Percentiles rank a stretch among this genome's conserved stretches.
Evolutionary conservation across 2,329 filamentous ascomycete genomes (phyloP).

Genomic region (Plectosphaerella plurivora): DNA sequence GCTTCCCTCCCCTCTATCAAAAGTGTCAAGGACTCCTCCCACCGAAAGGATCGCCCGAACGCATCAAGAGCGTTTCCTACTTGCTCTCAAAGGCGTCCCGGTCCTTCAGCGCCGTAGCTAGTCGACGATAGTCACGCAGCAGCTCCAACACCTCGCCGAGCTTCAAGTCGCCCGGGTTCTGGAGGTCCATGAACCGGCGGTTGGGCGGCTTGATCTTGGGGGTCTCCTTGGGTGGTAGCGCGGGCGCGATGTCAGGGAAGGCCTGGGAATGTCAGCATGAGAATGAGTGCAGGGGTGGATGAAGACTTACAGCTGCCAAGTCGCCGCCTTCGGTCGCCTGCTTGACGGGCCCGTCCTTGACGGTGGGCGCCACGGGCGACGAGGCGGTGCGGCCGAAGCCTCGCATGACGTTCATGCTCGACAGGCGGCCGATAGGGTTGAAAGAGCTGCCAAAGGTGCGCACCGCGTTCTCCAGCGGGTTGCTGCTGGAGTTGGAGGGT

Average conservation of each 20-base stretch:
- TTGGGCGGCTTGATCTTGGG: constrained; percentile 62
- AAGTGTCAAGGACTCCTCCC: too few species aligned
- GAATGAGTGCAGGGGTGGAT: background rate
- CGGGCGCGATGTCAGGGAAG: constrained; percentile 55
- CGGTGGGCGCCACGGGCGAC: constrained; percentile 28
- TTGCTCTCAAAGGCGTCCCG: constrained; percentile 50
- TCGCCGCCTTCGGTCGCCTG: constrained; percentile 46
- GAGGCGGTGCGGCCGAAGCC: constrained; percentile 62
- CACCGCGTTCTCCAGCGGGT: constrained; percentile 65
- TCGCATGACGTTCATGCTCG: constrained; percentile 68
- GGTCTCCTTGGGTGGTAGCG: constrained; percentile 49
- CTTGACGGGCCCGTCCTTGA: constrained; percentile 26
- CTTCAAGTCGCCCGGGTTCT: constrained; percentile 65
- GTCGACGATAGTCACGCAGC: constrained; percentile 68
- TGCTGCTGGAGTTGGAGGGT: background rate
- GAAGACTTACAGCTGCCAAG: constrained; percentile 46
- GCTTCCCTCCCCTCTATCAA: too few species aligned
- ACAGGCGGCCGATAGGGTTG: constrained; percentile 77
- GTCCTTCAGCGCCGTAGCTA: constrained; percentile 62
- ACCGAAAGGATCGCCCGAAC: too few species aligned
- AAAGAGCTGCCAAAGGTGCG: constrained; percentile 74
- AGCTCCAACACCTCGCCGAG: constrained; percentile 71
- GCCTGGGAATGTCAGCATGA: constrained; percentile 33
- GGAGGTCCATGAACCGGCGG: constrained; percentile 67
- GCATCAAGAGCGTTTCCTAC: too few species aligned